Evolutionary conservation across 805 yeast genomes (phyloP), one percentile per base, ranked within the genome.

Genomic region (Sugiyamaella valdiviana): DNA sequence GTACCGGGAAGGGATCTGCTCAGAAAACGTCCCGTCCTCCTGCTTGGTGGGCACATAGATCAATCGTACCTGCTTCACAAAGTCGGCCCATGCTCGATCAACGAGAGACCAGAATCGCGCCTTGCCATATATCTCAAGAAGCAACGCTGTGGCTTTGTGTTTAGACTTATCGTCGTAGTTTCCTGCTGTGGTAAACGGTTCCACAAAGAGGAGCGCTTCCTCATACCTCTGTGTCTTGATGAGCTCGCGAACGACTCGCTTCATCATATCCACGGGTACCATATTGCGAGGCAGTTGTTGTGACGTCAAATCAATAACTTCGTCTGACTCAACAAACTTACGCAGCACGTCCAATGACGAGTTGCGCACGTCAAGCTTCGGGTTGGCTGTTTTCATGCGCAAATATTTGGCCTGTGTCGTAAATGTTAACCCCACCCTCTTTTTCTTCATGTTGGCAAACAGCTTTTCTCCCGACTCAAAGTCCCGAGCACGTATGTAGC

Each of bases 201-300:
- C 53, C 39, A 63, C 51, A 42, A 63, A 49, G 21, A 48, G 37
- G 35, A 53, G 44, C 2, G 64, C 65, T 12, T 49, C 17, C 5
- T 24, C 48, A 24, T 21, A 47, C 14, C 51, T 41, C n/a, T 43
- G 42, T 1, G 37, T 10, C 32, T 56, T 56, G 32, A 57, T 39
- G 22, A 55, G 51, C 9, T 51, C 46, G 6, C 56, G 40, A 1
- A 58, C 50, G 6, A 63, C 57, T 6, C 56, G 57, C 40, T 56
- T 53, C 14, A 63, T 40, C 42, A 58, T 54, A 5, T 46, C 44
- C 4, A 57, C 52, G 1, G 67, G 64, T 2, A 61, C 45, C 21
- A 36, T 47, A n/a, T 56, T 55, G 6, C 67, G 55, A 1, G 67
- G 66, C 2, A 62, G 51, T 9, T 47, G 36, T 0, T 50, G 26